These are phyloP conservation scores for Boeremia exigua DNA, from an alignment of 2,329 filamentous ascomycete genomes.

Conservation along the genomic window DNA sequence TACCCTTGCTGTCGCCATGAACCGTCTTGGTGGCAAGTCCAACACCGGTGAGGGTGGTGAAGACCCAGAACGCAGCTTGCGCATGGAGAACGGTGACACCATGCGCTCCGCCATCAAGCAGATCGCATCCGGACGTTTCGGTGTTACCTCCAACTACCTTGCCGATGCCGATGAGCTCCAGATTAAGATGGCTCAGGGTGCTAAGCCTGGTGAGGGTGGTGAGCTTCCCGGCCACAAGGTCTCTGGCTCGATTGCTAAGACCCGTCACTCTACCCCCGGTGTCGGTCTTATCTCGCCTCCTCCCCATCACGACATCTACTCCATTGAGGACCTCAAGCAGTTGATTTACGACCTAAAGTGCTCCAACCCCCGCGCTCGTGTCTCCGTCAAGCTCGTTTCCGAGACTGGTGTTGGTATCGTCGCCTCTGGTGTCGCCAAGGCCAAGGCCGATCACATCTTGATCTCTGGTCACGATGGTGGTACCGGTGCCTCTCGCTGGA, in stretches of 20 bases:
- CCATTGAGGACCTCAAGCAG: slow-evolving; percentile 97
- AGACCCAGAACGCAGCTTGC: slow-evolving; percentile 86
- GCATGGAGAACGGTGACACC: slow-evolving; percentile 89
- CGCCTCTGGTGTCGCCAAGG: slow-evolving; percentile 95
- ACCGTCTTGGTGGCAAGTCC: slow-evolving; percentile 92
- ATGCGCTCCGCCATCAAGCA: slow-evolving; percentile 99
- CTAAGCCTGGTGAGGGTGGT: slow-evolving; percentile 96
- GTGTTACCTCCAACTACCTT: slow-evolving; percentile 93
- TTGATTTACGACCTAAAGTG: slow-evolving; percentile 98
- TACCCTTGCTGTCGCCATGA: slow-evolving; percentile 94
- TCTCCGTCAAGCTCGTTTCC: slow-evolving; percentile 97
- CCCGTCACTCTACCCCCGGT: slow-evolving; percentile 93
- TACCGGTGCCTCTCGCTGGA: slow-evolving; percentile 96
- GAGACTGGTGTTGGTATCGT: slow-evolving; percentile 98
- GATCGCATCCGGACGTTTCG: slow-evolving; percentile 93
- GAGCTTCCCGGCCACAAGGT: slow-evolving; percentile 98
- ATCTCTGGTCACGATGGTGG: slow-evolving; percentile 97
- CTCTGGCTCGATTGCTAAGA: slow-evolving; percentile 89
- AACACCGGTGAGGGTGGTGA: slow-evolving; percentile 98
- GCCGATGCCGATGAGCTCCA: slow-evolving; percentile 95
- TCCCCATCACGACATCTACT: slow-evolving; percentile 98
- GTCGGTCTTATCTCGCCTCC: slow-evolving; percentile 95
- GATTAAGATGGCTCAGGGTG: slow-evolving; percentile 99
- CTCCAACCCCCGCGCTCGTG: slow-evolving; percentile 86
- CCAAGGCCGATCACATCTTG: slow-evolving; percentile 94